These are phyloP conservation scores for Uncinocarpus reesii DNA, from an alignment of 2,329 filamentous ascomycete genomes.

Conservation along the genomic window DNA sequence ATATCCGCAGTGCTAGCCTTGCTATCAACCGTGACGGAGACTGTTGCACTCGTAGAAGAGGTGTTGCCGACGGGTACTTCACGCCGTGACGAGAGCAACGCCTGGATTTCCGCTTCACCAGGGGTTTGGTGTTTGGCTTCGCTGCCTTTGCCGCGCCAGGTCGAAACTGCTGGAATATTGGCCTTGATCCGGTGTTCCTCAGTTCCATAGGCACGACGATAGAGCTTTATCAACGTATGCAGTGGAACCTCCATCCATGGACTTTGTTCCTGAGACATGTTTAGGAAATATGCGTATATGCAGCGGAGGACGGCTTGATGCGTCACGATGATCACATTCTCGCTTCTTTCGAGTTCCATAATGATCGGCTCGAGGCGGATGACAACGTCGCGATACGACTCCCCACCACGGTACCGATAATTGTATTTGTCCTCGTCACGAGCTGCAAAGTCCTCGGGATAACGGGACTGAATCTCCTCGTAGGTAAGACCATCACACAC, in stretches of 20 bases:
- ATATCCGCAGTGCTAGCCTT: background rate
- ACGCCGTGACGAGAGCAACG: constrained; percentile 2
- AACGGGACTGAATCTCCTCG: constrained; percentile 81
- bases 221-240: constrained; percentile 92
- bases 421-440: constrained; percentile 99
- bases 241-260: constrained; percentile 98
- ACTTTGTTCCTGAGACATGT: constrained; percentile 80
- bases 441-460: constrained; percentile 87
- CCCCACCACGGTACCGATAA: constrained; percentile 93
- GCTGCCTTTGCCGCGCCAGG: constrained; percentile 88
- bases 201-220: constrained; percentile 85
- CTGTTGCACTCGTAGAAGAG: background rate
- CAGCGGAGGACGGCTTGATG: constrained; percentile 94
- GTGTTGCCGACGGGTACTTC: background rate
- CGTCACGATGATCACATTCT: constrained; percentile 96
- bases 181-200: constrained; percentile 80
- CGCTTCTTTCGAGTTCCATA: constrained; percentile 93
- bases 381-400: constrained; percentile 92
- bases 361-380: constrained; percentile 98
- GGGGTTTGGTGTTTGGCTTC: constrained; percentile 69
- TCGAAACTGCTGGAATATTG: constrained; percentile 90
- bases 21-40: background rate
- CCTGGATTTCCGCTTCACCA: constrained; percentile 4
- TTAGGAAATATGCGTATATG: constrained; percentile 99
- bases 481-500: constrained; percentile 96